phyloP scores from a whole-genome alignment of 768 basidiomycete genomes.

The Phaeolepiota aurea region DNA sequence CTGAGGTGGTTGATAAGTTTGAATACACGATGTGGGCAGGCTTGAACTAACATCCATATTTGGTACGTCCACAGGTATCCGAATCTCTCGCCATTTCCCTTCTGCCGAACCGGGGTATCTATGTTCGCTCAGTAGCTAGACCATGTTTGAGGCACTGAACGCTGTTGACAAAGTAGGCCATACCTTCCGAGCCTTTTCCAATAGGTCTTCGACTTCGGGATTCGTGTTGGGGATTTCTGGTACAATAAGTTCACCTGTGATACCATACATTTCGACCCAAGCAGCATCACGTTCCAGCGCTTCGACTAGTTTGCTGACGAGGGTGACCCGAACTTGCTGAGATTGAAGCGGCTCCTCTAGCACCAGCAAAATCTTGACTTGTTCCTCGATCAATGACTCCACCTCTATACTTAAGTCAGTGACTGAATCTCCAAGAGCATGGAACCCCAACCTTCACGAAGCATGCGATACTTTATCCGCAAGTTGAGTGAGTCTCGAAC shows the following conservation, averaged over 20 bases:
- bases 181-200: slow-evolving; percentile 25
- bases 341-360: slow-evolving; percentile 24
- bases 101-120: slow-evolving; percentile 28
- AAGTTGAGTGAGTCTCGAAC: slow-evolving; percentile 58
- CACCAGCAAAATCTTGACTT: slow-evolving; percentile 28
- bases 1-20: slow-evolving; percentile 24
- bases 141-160: no score
- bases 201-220: slow-evolving; percentile 18
- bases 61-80: slow-evolving; percentile 83
- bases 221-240: slow-evolving; percentile 28
- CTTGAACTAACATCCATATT: slow-evolving; percentile 56
- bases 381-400: slow-evolving; percentile 46
- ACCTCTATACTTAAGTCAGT: slow-evolving; percentile 43
- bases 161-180: not conserved
- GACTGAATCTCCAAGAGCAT: not conserved
- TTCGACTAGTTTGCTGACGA: slow-evolving; percentile 44
- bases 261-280: slow-evolving; percentile 65
- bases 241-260: slow-evolving; percentile 63
- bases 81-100: slow-evolving; percentile 64
- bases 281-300: slow-evolving; percentile 51
- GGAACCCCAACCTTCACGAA: slow-evolving; percentile 62
- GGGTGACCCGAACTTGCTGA: slow-evolving; percentile 28
- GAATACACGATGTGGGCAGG: slow-evolving; percentile 4
- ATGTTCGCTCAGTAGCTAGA: slow-evolving; percentile 33
- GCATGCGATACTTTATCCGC: slow-evolving; percentile 65